A percentile compares a stretch with the other conserved stretches of the same genome.
Conservation (phyloP, 768 basidiomycete species). For the button mushroom (Agaricus bisporus) region DNA sequence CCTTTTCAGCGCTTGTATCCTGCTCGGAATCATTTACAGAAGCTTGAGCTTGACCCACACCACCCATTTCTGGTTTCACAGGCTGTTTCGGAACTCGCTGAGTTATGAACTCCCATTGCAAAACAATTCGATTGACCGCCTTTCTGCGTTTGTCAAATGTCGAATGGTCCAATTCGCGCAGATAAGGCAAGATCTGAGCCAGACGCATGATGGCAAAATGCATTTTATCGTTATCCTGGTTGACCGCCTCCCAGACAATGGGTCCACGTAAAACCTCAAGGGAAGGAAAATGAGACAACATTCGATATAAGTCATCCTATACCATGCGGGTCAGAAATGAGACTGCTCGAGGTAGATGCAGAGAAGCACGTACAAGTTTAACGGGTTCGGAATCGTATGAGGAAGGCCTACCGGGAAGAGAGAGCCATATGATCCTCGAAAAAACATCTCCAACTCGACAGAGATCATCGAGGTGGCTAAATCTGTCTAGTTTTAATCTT, state of each 20-base stretch:
- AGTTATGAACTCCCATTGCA: slow-evolving; percentile 22
- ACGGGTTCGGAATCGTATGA: slow-evolving; percentile 19
- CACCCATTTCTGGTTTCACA: too few relatives aligned
- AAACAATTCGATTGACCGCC: slow-evolving; percentile 30
- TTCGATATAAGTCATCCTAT: slow-evolving; percentile 31
- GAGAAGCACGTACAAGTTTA: slow-evolving; percentile 19
- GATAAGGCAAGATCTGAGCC: slow-evolving; percentile 31
- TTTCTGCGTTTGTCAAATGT: slow-evolving; percentile 26
- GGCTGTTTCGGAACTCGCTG: not conserved
- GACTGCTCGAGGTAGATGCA: not conserved
- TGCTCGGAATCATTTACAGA: too few relatives aligned
- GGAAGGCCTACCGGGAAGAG: slow-evolving; percentile 24
- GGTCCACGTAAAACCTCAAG: slow-evolving; percentile 39
- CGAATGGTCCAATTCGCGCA: slow-evolving; percentile 37
- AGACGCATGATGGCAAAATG: slow-evolving; percentile 35
- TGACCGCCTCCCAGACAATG: slow-evolving; percentile 36
- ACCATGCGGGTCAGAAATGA: not conserved
- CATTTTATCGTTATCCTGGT: slow-evolving; percentile 29
- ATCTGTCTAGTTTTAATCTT: slow-evolving; percentile 26
- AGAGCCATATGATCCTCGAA: slow-evolving; percentile 34
- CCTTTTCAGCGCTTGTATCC: too few relatives aligned
- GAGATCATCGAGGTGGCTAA: slow-evolving; percentile 23
- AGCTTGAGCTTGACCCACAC: too few relatives aligned
- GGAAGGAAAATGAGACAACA: slow-evolving; percentile 33
- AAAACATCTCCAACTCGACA: slow-evolving; percentile 29